These are phyloP conservation scores for Arthrobotrys conoides DNA, from an alignment of 2,329 filamentous ascomycete species.

Conservation along the genomic window DNA sequence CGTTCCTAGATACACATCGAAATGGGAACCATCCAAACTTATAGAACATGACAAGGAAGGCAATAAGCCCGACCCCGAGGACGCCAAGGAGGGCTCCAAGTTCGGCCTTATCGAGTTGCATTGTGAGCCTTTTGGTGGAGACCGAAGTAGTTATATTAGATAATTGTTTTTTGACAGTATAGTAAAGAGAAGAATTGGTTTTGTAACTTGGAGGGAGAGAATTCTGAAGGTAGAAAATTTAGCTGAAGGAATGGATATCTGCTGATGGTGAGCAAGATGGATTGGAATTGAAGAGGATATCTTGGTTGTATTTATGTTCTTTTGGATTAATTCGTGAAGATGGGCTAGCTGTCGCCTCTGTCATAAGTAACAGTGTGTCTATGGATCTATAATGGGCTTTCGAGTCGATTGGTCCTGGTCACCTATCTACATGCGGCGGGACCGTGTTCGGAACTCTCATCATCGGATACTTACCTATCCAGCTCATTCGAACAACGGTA, in stretches of 20 bases:
- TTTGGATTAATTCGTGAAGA: background rate
- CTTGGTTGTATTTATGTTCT: slow-evolving; percentile 21
- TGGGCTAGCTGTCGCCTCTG: background rate
- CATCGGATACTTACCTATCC: background rate
- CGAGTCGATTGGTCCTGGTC: no score
- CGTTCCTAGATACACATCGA: background rate
- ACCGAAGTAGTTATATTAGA: background rate
- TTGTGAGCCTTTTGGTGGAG: background rate
- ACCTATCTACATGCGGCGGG: background rate
- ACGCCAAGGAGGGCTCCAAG: slow-evolving; percentile 33
- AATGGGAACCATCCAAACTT: slow-evolving; percentile 52
- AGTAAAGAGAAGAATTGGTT: background rate
- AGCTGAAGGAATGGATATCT: slow-evolving; percentile 27
- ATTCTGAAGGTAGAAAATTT: background rate
- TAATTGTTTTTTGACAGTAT: background rate
- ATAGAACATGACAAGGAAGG: slow-evolving; percentile 44
- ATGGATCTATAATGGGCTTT: background rate
- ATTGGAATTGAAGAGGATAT: slow-evolving; percentile 6
- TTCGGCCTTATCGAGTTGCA: slow-evolving; percentile 20
- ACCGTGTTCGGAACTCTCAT: background rate
- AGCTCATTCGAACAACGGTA: background rate
- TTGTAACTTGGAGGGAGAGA: background rate
- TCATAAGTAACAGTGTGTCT: background rate
- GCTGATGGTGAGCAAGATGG: slow-evolving; percentile 11
- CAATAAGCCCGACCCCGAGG: slow-evolving; percentile 37